Percentiles rank a stretch among this genome's conserved stretches.
phyloP scores from a whole-genome alignment of 1,284 basidiomycete species.

The Tylopilus sp. region DNA sequence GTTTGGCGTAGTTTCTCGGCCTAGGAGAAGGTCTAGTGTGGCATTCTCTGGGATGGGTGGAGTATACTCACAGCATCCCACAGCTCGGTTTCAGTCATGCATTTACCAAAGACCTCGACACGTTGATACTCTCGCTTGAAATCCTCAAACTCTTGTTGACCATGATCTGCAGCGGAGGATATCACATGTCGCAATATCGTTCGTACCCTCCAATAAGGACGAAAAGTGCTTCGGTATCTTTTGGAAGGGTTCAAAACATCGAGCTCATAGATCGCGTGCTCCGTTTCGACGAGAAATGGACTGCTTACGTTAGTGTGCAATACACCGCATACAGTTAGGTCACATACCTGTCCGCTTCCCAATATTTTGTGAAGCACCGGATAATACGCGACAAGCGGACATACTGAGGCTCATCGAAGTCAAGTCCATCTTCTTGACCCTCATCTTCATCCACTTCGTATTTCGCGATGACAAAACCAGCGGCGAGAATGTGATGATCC shows the following conservation, averaged over 20 bases:
- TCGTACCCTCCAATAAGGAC: conserved; percentile 61
- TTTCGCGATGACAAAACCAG: conserved; percentile 48
- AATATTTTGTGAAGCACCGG: conserved; percentile 49
- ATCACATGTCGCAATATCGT: conserved; percentile 62
- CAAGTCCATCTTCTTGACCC: conserved; percentile 54
- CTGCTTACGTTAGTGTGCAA: conserved; percentile 45
- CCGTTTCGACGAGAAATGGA: conserved; percentile 70
- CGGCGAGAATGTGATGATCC: conserved; percentile 42
- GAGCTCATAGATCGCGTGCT: conserved; percentile 70
- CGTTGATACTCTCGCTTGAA: conserved; percentile 48
- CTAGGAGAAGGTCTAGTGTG: conserved; percentile 36
- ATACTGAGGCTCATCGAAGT: conserved; percentile 40
- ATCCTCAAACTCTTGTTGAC: conserved; percentile 36
- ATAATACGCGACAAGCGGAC: conserved; percentile 49
- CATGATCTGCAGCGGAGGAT: conserved; percentile 45
- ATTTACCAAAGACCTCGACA: conserved; percentile 51
- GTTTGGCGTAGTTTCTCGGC: conserved; percentile 36
- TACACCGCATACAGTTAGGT: conserved; percentile 1
- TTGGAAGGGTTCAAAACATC: conserved; percentile 49
- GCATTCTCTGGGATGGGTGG: neutral
- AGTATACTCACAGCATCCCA: conserved; percentile 52
- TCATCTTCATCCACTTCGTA: conserved; percentile 55
- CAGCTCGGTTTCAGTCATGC: conserved; percentile 52
- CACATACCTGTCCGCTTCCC: conserved; percentile 50
- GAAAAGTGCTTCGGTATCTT: conserved; percentile 57